Base-by-base conservation (phyloP, 2,329 filamentous ascomycete genomes). In the Microcyclosporella mali region DNA sequence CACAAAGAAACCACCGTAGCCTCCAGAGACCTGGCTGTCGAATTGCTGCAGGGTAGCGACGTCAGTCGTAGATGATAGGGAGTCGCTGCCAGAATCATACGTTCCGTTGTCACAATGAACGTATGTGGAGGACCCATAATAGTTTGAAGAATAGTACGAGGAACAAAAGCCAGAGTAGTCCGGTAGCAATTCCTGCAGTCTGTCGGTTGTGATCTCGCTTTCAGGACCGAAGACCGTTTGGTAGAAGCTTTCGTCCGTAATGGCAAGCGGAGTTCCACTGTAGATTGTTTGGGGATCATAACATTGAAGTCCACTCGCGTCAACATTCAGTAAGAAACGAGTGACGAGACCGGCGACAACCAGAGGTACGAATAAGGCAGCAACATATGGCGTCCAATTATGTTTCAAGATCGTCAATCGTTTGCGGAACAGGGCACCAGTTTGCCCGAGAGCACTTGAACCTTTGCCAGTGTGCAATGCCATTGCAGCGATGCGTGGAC, bases 321-420 rank as follows among this genome's bases (percentile, higher is more conserved):
- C 35, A n/a, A 45, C 43, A 18, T 47, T 46, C 7, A 46, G 37
- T 0, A 56, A 40, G 55, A 88, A 88, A 4, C 90, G 70, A 2
- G 82, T 84, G 0, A 87, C 84, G n/a, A 94, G 67, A 0, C 82
- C 86, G 12, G 87, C 83, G 0, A 85, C 85, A 41, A 87, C 70
- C 37, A 94, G 75, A 0, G 88, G 88, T 8, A 94, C 77, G 1
- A 86, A 53, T 25, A 94, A 72, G 1, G 86, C 86, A 3, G 80
- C 78, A 9, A 81, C 58, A 41, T 87, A 88, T 0, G 86, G 84
- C 25, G 88, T 70, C 66, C 80, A 86, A 58, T 89, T 94, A 33
- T 82, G 75, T 57, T 83, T 83, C 40, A 92, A 71, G 27, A 95
- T 81, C 0, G 80, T 85, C 45, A 79, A 69, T 25, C 88, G 77